Conservation (phyloP, 768 basidiomycete genomes). For the Pilatotrama ljubarskyi region DNA sequence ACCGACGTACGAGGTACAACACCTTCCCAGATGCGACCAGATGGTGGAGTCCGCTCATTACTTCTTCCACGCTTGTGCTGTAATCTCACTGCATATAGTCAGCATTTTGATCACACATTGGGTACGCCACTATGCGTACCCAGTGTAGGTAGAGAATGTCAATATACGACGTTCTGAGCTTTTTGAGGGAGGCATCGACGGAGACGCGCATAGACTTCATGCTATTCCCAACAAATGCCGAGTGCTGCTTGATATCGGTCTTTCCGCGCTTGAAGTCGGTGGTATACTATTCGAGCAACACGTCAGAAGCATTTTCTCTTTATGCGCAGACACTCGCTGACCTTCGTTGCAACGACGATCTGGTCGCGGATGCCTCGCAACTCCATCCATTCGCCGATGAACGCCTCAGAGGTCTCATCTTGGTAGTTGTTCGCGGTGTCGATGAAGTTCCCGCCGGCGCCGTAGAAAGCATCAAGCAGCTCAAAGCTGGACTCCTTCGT, state of each 20-base stretch:
- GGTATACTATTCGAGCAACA: too few relatives aligned
- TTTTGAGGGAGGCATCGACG: too few relatives aligned
- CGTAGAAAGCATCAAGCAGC: constrained; percentile 41
- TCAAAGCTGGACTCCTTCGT: constrained; percentile 38
- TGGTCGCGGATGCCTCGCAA: constrained; percentile 37
- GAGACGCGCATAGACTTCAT: not conserved
- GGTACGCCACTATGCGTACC: constrained; percentile 44
- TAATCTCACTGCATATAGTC: constrained; percentile 38
- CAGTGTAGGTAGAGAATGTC: constrained; percentile 47
- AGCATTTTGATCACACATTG: too few relatives aligned
- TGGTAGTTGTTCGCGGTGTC: constrained; percentile 41
- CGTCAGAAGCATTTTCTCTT: too few relatives aligned
- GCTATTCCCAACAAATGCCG: too few relatives aligned
- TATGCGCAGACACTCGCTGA: too few relatives aligned
- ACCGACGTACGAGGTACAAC: constrained; percentile 19
- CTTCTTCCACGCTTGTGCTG: constrained; percentile 39
- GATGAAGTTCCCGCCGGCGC: constrained; percentile 37
- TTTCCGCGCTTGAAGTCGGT: too few relatives aligned
- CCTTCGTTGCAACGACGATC: constrained; percentile 29
- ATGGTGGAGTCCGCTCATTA: constrained; percentile 43
- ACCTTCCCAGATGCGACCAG: constrained; percentile 43
- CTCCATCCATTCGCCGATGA: constrained; percentile 46
- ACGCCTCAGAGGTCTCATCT: constrained; percentile 37
- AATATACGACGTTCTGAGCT: too few relatives aligned
- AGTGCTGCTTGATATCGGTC: too few relatives aligned